Evolutionary conservation across 2,329 filamentous ascomycete genomes (phyloP), one percentile per base, ranked within the genome.

Genomic region (Colletotrichum orbiculare): DNA sequence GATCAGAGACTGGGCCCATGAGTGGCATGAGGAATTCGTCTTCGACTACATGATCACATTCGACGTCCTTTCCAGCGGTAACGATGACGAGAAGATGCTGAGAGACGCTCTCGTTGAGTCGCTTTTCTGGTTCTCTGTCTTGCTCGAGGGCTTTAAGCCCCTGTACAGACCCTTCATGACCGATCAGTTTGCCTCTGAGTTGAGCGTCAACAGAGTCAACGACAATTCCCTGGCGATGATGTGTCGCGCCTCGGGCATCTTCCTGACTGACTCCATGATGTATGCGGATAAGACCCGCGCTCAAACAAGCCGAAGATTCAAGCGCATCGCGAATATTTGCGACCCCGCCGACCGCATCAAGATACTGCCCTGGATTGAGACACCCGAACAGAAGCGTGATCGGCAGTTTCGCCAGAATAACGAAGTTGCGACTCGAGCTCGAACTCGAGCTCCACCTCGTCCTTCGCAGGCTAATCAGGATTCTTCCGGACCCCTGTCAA

Each of bases 11-110:
- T 60, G 55, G 59, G 34, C 49, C 6, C 13, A n/a, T 12, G 5
- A 13, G 6, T 54, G 35, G 11, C 60, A 66, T 12, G 13, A 17
- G 25, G 54, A 59, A 17, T 43, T 66, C 54, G 43, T 60, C 38
- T 8, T 41, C 34, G 64, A 66, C 60, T 66, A 54, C 39, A 15
- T 50, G 2, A n/a, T 59, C 2, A 35, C 64, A 3, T 66, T 64
- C 13, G 13, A 50, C 6, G 9, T 60, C 8, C 49, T 66, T 3
- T 55, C 33, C 11, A 54, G 10, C 4, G 60, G 60, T 1, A 41
- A 58, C 25, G 60, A 64, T 9, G 60, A 66, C n/a, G 64, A 66
- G 38, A 46, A 54, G 8, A 33, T 41, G 11, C 41, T 66, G 17
- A 43, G 64, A 33, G 33, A 64, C 8, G 60, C 64, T 1, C 38